phyloP scores from a whole-genome alignment of 139 green algal genomes.

The Trebouxia sp. region DNA sequence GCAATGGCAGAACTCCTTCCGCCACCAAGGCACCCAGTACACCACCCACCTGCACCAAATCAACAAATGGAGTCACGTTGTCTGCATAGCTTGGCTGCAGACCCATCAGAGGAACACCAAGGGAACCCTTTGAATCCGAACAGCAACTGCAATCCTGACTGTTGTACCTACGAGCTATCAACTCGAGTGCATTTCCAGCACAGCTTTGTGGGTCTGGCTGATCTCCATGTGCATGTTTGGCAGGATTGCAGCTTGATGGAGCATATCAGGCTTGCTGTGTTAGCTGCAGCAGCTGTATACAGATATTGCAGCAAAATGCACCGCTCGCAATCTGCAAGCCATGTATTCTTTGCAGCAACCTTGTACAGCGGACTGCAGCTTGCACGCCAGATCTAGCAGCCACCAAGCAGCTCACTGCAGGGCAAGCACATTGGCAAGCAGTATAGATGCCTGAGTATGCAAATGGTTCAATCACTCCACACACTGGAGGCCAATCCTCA shows the following conservation, averaged over 20 bases:
- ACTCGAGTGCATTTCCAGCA: conserved; percentile 35
- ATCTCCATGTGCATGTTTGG: not conserved
- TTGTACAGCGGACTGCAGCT: no score
- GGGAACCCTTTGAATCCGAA: no score
- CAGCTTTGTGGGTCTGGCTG: not conserved
- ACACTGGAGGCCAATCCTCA: no score
- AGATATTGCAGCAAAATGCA: no score
- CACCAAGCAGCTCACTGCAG: no score
- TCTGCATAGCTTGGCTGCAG: not conserved
- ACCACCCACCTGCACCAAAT: conserved; percentile 31
- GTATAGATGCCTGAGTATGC: no score
- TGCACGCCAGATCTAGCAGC: no score
- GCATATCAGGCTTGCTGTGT: not conserved
- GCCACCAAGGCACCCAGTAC: conserved; percentile 43
- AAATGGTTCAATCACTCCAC: no score
- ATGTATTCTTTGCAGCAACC: no score
- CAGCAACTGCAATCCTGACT: no score
- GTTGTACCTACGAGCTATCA: conserved; percentile 46
- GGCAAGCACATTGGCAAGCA: no score
- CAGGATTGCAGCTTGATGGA: not conserved
- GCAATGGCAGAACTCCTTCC: conserved; percentile 31
- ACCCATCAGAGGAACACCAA: not conserved
- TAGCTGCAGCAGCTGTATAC: not conserved
- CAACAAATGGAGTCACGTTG: not conserved
- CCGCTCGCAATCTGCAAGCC: no score